Evolutionary conservation across 1,139 yeast species (phyloP).

Genomic region (Magnusiomyces sp.): DNA sequence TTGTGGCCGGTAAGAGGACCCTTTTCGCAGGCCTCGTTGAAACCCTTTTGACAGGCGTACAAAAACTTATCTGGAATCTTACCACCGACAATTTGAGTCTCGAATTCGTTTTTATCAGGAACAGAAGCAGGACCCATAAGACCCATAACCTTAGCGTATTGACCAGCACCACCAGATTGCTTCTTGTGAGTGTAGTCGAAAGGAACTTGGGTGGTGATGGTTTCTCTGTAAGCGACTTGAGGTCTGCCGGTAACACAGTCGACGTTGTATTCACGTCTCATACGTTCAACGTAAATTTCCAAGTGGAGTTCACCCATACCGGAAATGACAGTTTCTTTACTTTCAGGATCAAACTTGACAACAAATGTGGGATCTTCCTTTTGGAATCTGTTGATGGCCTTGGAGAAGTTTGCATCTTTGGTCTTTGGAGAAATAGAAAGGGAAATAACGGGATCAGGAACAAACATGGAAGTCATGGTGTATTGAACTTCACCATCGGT

Average conservation of each 20-base stretch:
- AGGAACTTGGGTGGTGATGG: slow-evolving; percentile 63
- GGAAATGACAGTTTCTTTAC: slow-evolving; percentile 90
- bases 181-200: slow-evolving; percentile 95
- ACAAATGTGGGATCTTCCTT: slow-evolving; percentile 98
- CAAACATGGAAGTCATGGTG: slow-evolving; percentile 96
- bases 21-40: slow-evolving; percentile 88
- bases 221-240: slow-evolving; percentile 96
- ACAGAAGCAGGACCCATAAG: slow-evolving; percentile 34
- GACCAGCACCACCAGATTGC: slow-evolving; percentile 99
- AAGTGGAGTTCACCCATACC: slow-evolving; percentile 99
- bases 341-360: slow-evolving; percentile 81
- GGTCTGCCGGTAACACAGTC: slow-evolving; percentile 96
- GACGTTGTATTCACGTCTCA: slow-evolving; percentile 94
- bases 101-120: slow-evolving; percentile 56
- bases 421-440: slow-evolving; percentile 82
- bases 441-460: slow-evolving; percentile 96
- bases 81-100: slow-evolving; percentile 91
- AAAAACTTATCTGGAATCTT: slow-evolving; percentile 92
- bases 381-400: slow-evolving; percentile 94
- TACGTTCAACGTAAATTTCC: slow-evolving; percentile 95
- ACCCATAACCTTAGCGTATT: slow-evolving; percentile 95
- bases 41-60: slow-evolving; percentile 92
- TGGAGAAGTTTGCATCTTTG: slow-evolving; percentile 85
- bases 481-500: slow-evolving; percentile 61
- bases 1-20: slow-evolving; percentile 95